These are phyloP conservation scores for Stagonosporopsis rhizophila DNA, from an alignment of 2,329 filamentous ascomycete genomes.

Conservation along the genomic window DNA sequence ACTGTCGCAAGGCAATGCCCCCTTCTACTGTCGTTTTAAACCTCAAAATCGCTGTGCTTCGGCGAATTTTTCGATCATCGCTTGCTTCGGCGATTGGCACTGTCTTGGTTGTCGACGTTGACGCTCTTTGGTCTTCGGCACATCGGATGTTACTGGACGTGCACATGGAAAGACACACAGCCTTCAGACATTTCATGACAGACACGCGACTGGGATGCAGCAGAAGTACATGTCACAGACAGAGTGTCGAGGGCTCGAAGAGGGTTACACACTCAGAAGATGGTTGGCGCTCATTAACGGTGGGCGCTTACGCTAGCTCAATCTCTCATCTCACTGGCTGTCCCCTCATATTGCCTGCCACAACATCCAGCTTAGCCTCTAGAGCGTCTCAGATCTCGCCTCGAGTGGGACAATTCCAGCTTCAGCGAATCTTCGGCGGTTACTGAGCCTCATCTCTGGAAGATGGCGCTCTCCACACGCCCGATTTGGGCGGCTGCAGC, in stretches of 20 bases:
- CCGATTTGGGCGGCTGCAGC: slow-evolving; percentile 34
- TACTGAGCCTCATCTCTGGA: slow-evolving; percentile 41
- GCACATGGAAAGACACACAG: background rate
- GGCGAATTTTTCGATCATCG: background rate
- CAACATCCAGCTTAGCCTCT: slow-evolving; percentile 39
- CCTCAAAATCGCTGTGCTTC: too few species aligned
- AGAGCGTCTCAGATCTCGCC: slow-evolving; percentile 47
- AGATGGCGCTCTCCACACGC: slow-evolving; percentile 43
- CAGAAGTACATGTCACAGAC: slow-evolving; percentile 12
- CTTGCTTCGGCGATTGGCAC: background rate
- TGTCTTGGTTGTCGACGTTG: background rate
- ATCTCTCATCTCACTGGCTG: slow-evolving; percentile 39
- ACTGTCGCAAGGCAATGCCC: background rate
- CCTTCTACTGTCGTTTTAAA: background rate
- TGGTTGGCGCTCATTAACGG: slow-evolving; percentile 30
- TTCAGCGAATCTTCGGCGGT: slow-evolving; percentile 48
- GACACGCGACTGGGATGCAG: slow-evolving; percentile 5
- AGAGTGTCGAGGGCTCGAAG: slow-evolving; percentile 10
- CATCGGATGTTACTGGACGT: slow-evolving; percentile 1
- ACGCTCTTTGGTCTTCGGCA: slow-evolving; percentile 4
- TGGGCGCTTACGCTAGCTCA: slow-evolving; percentile 34
- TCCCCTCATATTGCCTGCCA: slow-evolving; percentile 35
- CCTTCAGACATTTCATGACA: slow-evolving; percentile 1
- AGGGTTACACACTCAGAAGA: slow-evolving; percentile 20
- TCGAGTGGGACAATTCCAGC: slow-evolving; percentile 42